phyloP scores from a whole-genome alignment of 495 filamentous ascomycete species.

The Evernia prunastri region DNA sequence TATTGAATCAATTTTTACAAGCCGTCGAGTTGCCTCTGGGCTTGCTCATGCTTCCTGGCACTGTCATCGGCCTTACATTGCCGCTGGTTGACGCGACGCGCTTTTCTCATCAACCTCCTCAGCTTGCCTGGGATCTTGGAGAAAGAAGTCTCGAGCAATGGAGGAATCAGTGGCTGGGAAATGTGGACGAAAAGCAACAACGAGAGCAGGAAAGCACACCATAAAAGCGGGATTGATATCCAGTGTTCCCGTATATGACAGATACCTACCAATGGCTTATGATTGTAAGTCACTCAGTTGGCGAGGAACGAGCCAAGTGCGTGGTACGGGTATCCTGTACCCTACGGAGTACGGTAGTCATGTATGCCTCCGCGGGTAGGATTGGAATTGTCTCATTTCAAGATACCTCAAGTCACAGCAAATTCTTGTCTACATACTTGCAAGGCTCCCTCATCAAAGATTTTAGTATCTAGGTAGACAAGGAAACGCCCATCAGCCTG shows the following conservation, averaged over 20 bases:
- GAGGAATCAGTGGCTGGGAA: no score
- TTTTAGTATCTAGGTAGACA: background rate
- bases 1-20: constrained; percentile 81
- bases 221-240: no score
- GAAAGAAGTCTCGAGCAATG: constrained; percentile 43
- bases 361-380: background rate
- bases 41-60: constrained; percentile 70
- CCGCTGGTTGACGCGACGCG: constrained; percentile 72
- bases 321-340: no score
- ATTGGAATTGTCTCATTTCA: background rate
- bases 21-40: constrained; percentile 58
- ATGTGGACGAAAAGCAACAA: no score
- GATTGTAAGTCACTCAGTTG: no score
- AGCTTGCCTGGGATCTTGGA: constrained; percentile 54
- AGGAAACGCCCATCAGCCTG: constrained; percentile 6
- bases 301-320: no score
- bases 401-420: background rate
- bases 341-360: no score
- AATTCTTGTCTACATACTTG: background rate
- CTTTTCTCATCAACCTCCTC: constrained; percentile 50
- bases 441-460: background rate
- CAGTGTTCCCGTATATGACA: no score
- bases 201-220: no score
- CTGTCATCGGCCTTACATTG: constrained; percentile 86
- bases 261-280: no score